Evolutionary conservation across 2,329 filamentous ascomycete species (phyloP).

Genomic region (Ceratocystis cubensis): DNA sequence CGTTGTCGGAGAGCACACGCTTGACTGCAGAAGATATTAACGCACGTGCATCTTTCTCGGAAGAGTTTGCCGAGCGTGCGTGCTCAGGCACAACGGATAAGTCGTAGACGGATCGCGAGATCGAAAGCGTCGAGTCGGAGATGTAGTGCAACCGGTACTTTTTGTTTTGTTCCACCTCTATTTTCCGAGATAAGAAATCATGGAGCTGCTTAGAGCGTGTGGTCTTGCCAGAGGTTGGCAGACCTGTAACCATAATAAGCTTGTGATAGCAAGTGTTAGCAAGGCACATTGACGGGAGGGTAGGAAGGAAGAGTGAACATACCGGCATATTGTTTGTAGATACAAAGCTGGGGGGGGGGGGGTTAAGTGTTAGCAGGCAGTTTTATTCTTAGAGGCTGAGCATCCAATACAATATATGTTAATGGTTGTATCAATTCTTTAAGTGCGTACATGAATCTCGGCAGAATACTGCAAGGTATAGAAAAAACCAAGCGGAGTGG

Average conservation of each 20-base stretch:
- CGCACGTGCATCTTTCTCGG: constrained; percentile 72
- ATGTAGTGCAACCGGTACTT: constrained; percentile 60
- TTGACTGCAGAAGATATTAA: constrained; percentile 67
- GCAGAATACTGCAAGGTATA: not conserved
- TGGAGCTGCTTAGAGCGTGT: constrained; percentile 54
- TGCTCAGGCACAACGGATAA: constrained; percentile 43
- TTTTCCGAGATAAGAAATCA: constrained; percentile 48
- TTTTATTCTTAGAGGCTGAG: not conserved
- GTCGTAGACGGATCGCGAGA: constrained; percentile 60
- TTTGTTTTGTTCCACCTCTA: constrained; percentile 30
- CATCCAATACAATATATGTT: not conserved
- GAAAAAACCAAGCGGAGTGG: constrained; percentile 10
- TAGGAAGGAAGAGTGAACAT: not conserved
- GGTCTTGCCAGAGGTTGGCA: constrained; percentile 57
- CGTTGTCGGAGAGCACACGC: constrained; percentile 55
- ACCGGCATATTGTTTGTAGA: constrained; percentile 13
- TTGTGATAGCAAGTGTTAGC: constrained; percentile 26
- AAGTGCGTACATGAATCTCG: no score
- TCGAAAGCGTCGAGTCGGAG: constrained; percentile 57
- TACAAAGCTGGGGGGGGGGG: not conserved
- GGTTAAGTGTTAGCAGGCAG: not conserved
- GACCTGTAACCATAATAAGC: constrained; percentile 55
- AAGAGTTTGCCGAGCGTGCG: constrained; percentile 56
- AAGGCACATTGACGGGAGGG: constrained; percentile 3
- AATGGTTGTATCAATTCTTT: not conserved